Evolutionary conservation across 208 protist genomes (phyloP).

Genomic region (Trichomonas vaginalis): DNA sequence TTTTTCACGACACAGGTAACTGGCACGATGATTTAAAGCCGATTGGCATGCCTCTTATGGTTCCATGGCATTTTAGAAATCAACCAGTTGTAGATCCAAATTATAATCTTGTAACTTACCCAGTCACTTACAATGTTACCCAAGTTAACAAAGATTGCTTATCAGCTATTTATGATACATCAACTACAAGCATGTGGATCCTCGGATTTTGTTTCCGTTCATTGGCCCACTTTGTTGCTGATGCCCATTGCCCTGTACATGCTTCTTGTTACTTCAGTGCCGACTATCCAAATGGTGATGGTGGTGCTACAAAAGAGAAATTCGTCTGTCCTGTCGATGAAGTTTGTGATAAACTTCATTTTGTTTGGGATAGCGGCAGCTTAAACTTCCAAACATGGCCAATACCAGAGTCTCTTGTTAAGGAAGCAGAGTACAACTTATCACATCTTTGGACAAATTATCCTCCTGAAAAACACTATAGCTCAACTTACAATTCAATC

Average conservation of each 20-base stretch:
- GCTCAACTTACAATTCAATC: not conserved
- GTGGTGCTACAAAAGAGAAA: not conserved
- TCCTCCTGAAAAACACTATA: not conserved
- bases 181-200: not conserved
- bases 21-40: not conserved
- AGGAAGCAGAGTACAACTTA: not conserved
- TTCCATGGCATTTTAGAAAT: not conserved
- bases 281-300: not conserved
- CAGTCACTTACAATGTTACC: not conserved
- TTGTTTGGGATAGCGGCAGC: not conserved
- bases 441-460: not conserved
- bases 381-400: not conserved
- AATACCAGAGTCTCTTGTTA: not conserved
- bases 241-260: not conserved
- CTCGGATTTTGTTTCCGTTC: not conserved
- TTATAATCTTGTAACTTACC: not conserved
- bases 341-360: not conserved
- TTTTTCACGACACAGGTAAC: not conserved
- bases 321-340: not conserved
- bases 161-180: not conserved
- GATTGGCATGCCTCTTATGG: not conserved
- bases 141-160: not conserved
- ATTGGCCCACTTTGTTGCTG: not conserved
- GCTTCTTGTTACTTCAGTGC: not conserved
- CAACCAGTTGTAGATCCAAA: not conserved